Conservation (phyloP, 106 monocot genomes). For the Amphibolis antarctica region DNA sequence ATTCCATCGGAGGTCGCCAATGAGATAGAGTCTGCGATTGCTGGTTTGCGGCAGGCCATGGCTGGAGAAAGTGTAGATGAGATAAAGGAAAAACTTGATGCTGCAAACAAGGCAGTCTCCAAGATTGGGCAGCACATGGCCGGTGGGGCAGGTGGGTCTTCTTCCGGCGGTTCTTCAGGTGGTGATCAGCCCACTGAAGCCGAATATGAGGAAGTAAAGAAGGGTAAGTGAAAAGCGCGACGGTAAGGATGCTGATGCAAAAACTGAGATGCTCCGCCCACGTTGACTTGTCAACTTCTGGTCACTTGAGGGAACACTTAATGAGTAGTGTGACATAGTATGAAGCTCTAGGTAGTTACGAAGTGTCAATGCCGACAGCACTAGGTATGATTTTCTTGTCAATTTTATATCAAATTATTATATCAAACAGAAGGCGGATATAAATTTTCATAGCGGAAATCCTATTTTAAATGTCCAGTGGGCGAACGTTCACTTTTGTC, state of each 20-base stretch:
- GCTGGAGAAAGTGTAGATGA: constrained; percentile 3
- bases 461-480: no score
- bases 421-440: no score
- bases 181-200: constrained; percentile 2
- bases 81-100: constrained; percentile 5
- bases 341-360: no score
- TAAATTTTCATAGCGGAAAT: no score
- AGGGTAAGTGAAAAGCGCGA: not conserved
- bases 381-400: no score
- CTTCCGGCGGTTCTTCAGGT: not conserved
- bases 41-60: constrained; percentile 2
- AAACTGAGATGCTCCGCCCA: no score
- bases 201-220: constrained; percentile 4
- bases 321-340: no score
- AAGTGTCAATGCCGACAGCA: no score
- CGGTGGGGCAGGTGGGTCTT: not conserved
- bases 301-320: no score
- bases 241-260: not conserved
- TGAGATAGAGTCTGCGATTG: constrained; percentile 4
- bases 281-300: no score
- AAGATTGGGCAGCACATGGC: constrained; percentile 15
- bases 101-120: constrained; percentile 7
- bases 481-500: no score
- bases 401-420: no score
- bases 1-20: constrained; percentile 2